Percentiles rank a stretch among this genome's conserved stretches.
These are phyloP conservation scores for Boletus rubescentipes DNA, from an alignment of 768 basidiomycete genomes.

Conservation along the genomic window DNA sequence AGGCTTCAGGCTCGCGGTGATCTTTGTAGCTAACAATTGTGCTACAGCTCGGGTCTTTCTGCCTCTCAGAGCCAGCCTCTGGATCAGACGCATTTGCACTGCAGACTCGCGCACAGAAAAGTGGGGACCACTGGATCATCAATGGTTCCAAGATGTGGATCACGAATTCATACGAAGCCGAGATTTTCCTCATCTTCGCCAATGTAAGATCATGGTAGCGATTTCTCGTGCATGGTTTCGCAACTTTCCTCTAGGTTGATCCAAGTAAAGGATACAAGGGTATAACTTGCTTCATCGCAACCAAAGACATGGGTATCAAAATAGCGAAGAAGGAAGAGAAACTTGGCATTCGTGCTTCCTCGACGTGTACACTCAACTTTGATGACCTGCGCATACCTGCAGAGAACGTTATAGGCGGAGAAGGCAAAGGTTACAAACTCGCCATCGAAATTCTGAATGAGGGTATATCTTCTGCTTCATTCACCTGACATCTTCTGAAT, in stretches of 20 bases:
- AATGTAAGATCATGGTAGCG: slow-evolving; percentile 55
- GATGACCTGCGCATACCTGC: slow-evolving; percentile 85
- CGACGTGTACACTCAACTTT: slow-evolving; percentile 92
- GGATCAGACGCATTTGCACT: slow-evolving; percentile 98
- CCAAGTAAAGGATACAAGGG: slow-evolving; percentile 97
- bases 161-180: slow-evolving; percentile 91
- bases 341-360: slow-evolving; percentile 93
- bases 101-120: slow-evolving; percentile 87
- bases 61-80: slow-evolving; percentile 87
- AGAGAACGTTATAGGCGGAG: slow-evolving; percentile 90
- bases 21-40: neutral
- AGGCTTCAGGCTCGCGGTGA: neutral
- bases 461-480: slow-evolving; percentile 40
- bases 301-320: slow-evolving; percentile 94
- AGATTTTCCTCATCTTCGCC: slow-evolving; percentile 92
- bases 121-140: slow-evolving; percentile 81
- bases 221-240: neutral
- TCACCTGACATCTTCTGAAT: neutral
- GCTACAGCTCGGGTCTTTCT: slow-evolving; percentile 88
- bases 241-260: slow-evolving; percentile 52
- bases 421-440: slow-evolving; percentile 92
- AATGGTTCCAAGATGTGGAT: slow-evolving; percentile 99
- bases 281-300: slow-evolving; percentile 96
- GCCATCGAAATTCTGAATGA: slow-evolving; percentile 98
- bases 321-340: slow-evolving; percentile 99